Evolutionary conservation across 2,329 filamentous ascomycete genomes (phyloP).

Genomic region (Neodidymelliopsis sp.): DNA sequence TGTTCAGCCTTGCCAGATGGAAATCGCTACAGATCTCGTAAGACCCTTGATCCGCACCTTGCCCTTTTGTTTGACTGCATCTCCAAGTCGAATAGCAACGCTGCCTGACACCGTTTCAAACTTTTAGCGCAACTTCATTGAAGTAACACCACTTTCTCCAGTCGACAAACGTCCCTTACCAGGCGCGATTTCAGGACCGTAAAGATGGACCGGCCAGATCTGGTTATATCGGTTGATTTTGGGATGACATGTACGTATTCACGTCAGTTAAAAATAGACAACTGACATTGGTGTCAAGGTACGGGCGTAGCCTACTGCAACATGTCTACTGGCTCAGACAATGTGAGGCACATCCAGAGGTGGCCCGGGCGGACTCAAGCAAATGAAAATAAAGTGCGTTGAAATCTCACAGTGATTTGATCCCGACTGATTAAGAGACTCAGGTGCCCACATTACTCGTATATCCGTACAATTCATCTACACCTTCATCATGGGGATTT

Average conservation of each 20-base stretch:
- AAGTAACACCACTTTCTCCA: too few relatives aligned
- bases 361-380: conserved; percentile 63
- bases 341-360: conserved; percentile 52
- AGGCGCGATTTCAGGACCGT: too few relatives aligned
- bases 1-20: too few relatives aligned
- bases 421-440: not conserved
- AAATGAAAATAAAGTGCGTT: conserved; percentile 59
- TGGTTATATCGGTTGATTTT: conserved; percentile 46
- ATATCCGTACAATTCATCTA: conserved; percentile 45
- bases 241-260: conserved; percentile 48
- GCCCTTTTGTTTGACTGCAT: too few relatives aligned
- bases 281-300: conserved; percentile 26
- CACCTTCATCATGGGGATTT: conserved; percentile 62
- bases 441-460: conserved; percentile 59
- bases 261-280: too few relatives aligned
- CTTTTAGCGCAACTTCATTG: too few relatives aligned
- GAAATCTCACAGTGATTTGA: not conserved
- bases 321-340: conserved; percentile 44
- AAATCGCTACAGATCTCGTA: too few relatives aligned
- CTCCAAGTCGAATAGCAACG: too few relatives aligned
- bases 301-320: conserved; percentile 51
- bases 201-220: too few relatives aligned
- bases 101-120: too few relatives aligned
- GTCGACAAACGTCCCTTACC: too few relatives aligned
- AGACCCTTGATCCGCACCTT: too few relatives aligned